Conservation (phyloP, 306 rosid species). For the Quillaja saponaria region DNA sequence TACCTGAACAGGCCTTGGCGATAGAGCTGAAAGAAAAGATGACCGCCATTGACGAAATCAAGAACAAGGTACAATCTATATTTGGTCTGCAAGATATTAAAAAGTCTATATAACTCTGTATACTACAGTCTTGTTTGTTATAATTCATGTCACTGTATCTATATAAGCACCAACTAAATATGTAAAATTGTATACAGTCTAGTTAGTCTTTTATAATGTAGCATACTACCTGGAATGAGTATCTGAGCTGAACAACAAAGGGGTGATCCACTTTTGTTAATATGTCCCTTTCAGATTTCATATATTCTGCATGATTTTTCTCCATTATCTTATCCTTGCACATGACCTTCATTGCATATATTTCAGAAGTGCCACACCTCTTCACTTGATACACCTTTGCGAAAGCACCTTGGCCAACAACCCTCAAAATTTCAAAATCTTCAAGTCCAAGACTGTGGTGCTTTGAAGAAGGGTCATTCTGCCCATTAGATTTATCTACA, state of each 20-base stretch:
- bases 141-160: no score
- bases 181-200: no score
- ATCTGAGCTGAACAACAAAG: conserved; percentile 71
- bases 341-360: conserved; percentile 93
- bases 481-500: conserved; percentile 22
- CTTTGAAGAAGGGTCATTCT: conserved; percentile 20
- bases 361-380: conserved; percentile 67
- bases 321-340: conserved; percentile 76
- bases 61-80: conserved; percentile 77
- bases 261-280: conserved; percentile 69
- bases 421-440: conserved; percentile 76
- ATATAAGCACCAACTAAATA: no score
- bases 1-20: conserved; percentile 95
- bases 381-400: conserved; percentile 86
- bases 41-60: conserved; percentile 84
- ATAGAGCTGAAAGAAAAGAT: conserved; percentile 76
- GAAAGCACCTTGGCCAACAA: conserved; percentile 84
- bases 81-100: conserved; percentile 59
- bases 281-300: conserved; percentile 82
- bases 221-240: conserved; percentile 74
- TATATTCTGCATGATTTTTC: conserved; percentile 70
- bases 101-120: not conserved
- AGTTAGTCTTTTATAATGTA: no score
- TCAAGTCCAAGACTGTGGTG: conserved; percentile 54
- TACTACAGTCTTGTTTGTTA: conserved; percentile 5